These are phyloP conservation scores for Lophium mytilinum DNA, from an alignment of 495 filamentous ascomycete species.

Conservation along the genomic window DNA sequence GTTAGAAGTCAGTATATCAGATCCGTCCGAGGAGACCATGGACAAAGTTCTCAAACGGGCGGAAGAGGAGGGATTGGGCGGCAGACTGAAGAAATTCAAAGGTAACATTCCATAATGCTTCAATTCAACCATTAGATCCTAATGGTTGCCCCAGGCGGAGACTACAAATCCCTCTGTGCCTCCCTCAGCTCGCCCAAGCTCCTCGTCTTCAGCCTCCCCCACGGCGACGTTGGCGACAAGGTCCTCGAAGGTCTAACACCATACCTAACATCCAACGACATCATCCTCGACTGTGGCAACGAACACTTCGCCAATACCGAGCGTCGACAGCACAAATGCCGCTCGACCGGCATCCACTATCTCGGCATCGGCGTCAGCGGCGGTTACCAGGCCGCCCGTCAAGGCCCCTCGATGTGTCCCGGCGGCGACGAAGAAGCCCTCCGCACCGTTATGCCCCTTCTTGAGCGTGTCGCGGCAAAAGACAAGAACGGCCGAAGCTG, in stretches of 20 bases:
- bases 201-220: conserved; percentile 62
- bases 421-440: conserved; percentile 53
- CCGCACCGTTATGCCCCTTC: conserved; percentile 53
- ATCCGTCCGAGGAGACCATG: conserved; percentile 45
- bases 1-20: conserved; percentile 53
- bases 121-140: too few relatives aligned
- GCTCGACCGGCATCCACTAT: conserved; percentile 49
- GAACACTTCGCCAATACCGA: conserved; percentile 65
- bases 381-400: conserved; percentile 60
- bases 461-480: conserved; percentile 55
- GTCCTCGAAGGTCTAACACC: conserved; percentile 52
- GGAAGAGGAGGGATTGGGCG: conserved; percentile 30
- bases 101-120: conserved; percentile 1
- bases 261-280: conserved; percentile 52
- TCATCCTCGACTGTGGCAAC: conserved; percentile 66
- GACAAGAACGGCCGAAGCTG: conserved; percentile 51
- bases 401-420: conserved; percentile 57
- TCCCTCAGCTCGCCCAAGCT: conserved; percentile 30
- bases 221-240: conserved; percentile 58
- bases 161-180: conserved; percentile 14
- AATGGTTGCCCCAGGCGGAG: not conserved
- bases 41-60: conserved; percentile 35
- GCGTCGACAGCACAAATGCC: conserved; percentile 49
- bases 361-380: conserved; percentile 64
- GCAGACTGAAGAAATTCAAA: conserved; percentile 32